Evolutionary conservation across 2,329 filamentous ascomycete genomes (phyloP), one percentile per base, ranked within the genome.

Genomic region (Cladosporium sp.): DNA sequence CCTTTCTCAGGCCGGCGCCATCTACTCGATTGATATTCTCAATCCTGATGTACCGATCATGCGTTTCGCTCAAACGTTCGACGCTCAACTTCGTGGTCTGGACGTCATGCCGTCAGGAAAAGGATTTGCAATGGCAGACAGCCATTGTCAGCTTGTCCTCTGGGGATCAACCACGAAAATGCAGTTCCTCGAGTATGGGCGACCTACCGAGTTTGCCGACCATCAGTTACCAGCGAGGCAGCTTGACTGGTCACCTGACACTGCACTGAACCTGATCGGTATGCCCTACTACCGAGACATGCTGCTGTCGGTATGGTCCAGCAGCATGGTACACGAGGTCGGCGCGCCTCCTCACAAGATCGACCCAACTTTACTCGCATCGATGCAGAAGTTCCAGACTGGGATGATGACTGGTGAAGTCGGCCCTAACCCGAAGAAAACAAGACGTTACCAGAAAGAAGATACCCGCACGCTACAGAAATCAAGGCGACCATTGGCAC

Each of bases 21-120:
- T 99, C 77, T 94, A 99, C 76, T 90, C 98, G 15, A 92, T 98
- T 60, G 95, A 99, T 77, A 86, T 99, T 5, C 92, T 96, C 87
- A 97, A 97, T 69, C 92, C 92, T 0, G 93, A 96, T 74, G 90
- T 92, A 24, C 92, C 92, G 75, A 93, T 91, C 71, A 87, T 97
- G 61, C 87, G 91, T 60, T 93, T 96, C 79, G 90, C 91, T 38
- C 93, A 93, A 72, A 87, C 93, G 4, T 85, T 89, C 68, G 82
- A 84, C 32, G 86, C 85, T 0, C 92, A 90, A 71, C 85, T 97
- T 71, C 88, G 87, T 67, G 90, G 91, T 69, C 88, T 97, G 69
- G 93, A 97, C 72, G 88, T 97, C 71, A 92, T 93, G 3, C 90
- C 92, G 0, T 96, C 93, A 1, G 93, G 93, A 1, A 92, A 96